Conservation (phyloP, 108 stramenopile species). For the Cyclostephanos tholiformis region DNA sequence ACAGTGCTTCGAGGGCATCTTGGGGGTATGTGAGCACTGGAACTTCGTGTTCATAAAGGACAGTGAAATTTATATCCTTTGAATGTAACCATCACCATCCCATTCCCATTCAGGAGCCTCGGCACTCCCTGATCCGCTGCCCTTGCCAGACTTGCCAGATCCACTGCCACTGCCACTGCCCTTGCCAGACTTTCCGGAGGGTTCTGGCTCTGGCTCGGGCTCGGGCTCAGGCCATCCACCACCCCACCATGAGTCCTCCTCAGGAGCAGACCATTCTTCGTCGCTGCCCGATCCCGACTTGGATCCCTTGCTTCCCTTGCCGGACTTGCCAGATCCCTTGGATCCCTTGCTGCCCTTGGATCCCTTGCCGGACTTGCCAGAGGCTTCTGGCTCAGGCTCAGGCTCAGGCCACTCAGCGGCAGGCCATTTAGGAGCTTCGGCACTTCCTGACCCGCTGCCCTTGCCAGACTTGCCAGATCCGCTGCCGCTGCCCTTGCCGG, state of each 20-base stretch:
- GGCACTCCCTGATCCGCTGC: too few relatives aligned
- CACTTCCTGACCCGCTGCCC: too few relatives aligned
- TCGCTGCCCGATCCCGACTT: neutral
- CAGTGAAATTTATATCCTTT: neutral
- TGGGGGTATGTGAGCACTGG: neutral
- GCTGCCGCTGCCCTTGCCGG: too few relatives aligned
- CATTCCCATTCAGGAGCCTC: neutral
- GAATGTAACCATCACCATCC: neutral
- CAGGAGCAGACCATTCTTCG: too few relatives aligned
- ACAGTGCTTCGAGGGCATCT: neutral
- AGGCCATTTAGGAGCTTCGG: neutral
- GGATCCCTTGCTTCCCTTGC: neutral
- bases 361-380: constrained; percentile 3
- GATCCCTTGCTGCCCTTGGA: neutral
- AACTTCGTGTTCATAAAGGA: neutral
- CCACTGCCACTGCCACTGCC: too few relatives aligned
- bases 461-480: too few relatives aligned
- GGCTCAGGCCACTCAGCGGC: neutral
- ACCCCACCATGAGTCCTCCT: too few relatives aligned
- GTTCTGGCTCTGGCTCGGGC: neutral
- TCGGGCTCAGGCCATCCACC: neutral
- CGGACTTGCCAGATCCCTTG: neutral
- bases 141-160: too few relatives aligned
- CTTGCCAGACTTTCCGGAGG: too few relatives aligned
- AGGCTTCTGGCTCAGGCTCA: neutral